phyloP scores from a whole-genome alignment of 495 filamentous ascomycete genomes.

The Stereocaulon alpinum region DNA sequence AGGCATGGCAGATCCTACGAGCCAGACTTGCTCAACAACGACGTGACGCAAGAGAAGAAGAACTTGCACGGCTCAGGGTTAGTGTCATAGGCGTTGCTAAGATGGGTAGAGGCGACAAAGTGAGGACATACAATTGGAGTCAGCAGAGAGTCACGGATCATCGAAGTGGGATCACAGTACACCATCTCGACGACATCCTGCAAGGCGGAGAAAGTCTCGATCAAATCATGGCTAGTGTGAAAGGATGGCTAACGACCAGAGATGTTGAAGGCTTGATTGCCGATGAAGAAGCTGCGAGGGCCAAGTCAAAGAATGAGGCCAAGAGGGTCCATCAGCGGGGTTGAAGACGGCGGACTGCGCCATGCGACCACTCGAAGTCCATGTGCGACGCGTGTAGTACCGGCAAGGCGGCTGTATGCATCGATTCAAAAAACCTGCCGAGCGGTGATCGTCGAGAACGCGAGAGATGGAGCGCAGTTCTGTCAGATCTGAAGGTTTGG shows the following conservation, averaged over 20 bases:
- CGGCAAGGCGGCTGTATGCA: no score
- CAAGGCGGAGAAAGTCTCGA: constrained; percentile 48
- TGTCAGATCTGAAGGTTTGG: no score
- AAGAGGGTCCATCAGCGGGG: neutral
- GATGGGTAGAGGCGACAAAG: constrained; percentile 83
- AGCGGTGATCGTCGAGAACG: no score
- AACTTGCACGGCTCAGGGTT: constrained; percentile 59
- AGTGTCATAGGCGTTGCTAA: constrained; percentile 64
- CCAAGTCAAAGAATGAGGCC: neutral
- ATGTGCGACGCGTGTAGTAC: no score
- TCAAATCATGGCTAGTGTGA: constrained; percentile 48
- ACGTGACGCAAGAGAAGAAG: constrained; percentile 77
- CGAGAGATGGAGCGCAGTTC: no score
- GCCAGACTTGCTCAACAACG: constrained; percentile 71
- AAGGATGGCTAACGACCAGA: constrained; percentile 62
- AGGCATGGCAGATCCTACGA: constrained; percentile 76
- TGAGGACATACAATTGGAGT: constrained; percentile 89
- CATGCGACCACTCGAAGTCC: no score
- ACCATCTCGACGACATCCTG: constrained; percentile 74
- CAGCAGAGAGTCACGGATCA: constrained; percentile 95
- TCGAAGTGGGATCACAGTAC: constrained; percentile 67
- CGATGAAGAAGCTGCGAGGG: constrained; percentile 30
- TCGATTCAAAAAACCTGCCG: no score
- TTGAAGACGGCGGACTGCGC: neutral
- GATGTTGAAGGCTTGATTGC: constrained; percentile 62